Percentiles rank a stretch among this genome's conserved stretches.
Conservation (phyloP, 208 protist species). For the Trypanosoma lewisi region DNA sequence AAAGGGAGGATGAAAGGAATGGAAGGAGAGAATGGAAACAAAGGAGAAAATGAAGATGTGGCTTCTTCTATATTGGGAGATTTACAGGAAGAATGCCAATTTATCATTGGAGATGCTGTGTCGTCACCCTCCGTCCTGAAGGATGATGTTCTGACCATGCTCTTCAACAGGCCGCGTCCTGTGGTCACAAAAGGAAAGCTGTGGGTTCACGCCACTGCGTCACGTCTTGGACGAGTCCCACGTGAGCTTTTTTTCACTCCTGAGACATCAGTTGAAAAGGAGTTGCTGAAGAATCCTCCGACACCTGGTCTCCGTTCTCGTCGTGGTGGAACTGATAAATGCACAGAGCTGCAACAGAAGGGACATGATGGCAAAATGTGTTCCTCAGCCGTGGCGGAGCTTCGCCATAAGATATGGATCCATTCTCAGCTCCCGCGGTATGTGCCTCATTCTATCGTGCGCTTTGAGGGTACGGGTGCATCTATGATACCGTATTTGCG, state of each 20-base stretch:
- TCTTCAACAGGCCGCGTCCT: slow-evolving; percentile 26
- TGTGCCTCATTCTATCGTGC: slow-evolving; percentile 48
- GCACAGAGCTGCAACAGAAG: not conserved
- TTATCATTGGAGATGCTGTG: not conserved
- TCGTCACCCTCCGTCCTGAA: not conserved
- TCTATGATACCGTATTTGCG: slow-evolving; percentile 35
- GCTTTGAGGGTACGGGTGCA: slow-evolving; percentile 33
- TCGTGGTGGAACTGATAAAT: not conserved
- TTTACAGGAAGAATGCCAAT: not conserved
- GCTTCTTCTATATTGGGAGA: not conserved
- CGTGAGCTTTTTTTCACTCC: slow-evolving; percentile 5
- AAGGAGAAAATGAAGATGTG: not conserved
- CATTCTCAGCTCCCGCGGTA: slow-evolving; percentile 43
- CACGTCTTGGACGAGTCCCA: slow-evolving; percentile 10
- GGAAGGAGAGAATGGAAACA: not conserved
- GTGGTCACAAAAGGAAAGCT: slow-evolving; percentile 23
- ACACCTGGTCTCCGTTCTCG: slow-evolving; percentile 25
- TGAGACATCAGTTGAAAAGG: slow-evolving; percentile 20
- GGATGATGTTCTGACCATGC: slow-evolving; percentile 1
- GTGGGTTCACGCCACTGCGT: slow-evolving; percentile 12
- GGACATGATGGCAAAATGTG: not conserved
- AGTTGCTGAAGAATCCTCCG: slow-evolving; percentile 23
- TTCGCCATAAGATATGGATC: slow-evolving; percentile 58
- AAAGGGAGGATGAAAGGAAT: not conserved
- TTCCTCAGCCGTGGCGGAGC: slow-evolving; percentile 29